These are phyloP conservation scores for Zychaea mexicana DNA, from an alignment of 371 early-diverging fungal species.

Conservation along the genomic window DNA sequence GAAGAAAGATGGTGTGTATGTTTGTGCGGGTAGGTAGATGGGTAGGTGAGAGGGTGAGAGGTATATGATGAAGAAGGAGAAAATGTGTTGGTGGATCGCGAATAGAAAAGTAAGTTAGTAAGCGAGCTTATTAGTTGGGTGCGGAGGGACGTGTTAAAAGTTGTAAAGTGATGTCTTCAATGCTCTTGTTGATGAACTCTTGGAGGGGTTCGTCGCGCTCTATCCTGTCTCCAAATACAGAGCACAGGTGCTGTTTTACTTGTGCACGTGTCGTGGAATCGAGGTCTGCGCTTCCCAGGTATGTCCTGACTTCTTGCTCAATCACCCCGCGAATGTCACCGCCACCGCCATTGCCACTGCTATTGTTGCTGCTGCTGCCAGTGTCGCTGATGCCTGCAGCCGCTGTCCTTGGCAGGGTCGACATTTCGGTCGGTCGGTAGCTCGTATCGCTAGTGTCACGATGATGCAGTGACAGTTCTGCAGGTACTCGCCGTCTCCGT, in stretches of 20 bases:
- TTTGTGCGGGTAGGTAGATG: background rate
- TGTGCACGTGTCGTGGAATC: constrained; percentile 37
- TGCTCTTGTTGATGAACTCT: constrained; percentile 24
- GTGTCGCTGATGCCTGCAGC: background rate
- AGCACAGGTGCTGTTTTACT: constrained; percentile 34
- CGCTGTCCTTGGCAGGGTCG: background rate
- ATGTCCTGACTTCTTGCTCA: constrained; percentile 23
- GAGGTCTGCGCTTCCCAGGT: constrained; percentile 31
- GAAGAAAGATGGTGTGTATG: background rate
- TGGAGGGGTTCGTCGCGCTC: constrained; percentile 14
- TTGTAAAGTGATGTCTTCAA: constrained; percentile 33
- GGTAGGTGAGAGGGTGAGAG: background rate
- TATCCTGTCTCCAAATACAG: constrained; percentile 23
- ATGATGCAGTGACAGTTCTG: constrained; percentile 1
- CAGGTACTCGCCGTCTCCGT: constrained; percentile 2
- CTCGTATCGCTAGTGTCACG: background rate
- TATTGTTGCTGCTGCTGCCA: background rate
- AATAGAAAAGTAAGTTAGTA: no score
- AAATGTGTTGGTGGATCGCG: no score
- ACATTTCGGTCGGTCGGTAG: background rate
- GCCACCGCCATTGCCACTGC: background rate
- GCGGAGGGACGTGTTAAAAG: constrained; percentile 13
- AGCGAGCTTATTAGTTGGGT: background rate
- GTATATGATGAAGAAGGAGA: background rate
- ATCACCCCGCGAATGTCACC: constrained; percentile 6